These are phyloP conservation scores for Fusarium sterilihyphosum DNA, from an alignment of 2,329 filamentous ascomycete species.

Conservation along the genomic window DNA sequence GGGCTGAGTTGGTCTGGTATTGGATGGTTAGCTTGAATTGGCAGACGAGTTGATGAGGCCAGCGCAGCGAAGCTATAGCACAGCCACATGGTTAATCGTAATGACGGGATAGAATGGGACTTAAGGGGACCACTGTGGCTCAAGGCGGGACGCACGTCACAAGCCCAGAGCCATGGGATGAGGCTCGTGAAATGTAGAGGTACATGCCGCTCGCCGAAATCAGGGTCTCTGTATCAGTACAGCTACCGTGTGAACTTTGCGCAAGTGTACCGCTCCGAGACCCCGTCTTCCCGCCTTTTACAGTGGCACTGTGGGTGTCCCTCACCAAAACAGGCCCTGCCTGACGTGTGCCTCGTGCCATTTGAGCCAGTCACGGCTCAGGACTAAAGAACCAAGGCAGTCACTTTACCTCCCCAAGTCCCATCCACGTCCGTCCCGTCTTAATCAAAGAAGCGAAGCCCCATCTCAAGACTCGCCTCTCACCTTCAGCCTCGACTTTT, in stretches of 20 bases:
- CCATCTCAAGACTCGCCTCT: slow-evolving; percentile 37
- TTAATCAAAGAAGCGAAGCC: slow-evolving; percentile 36
- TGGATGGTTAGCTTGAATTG: slow-evolving; percentile 23
- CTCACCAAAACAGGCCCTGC: slow-evolving; percentile 35
- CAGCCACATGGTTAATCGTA: slow-evolving; percentile 38
- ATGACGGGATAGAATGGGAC: slow-evolving; percentile 14
- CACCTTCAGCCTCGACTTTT: slow-evolving; percentile 37
- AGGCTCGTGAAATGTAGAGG: slow-evolving; percentile 12
- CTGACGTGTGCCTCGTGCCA: slow-evolving; percentile 41
- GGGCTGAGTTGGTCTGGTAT: slow-evolving; percentile 27
- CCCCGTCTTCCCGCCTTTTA: slow-evolving; percentile 29
- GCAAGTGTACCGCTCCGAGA: slow-evolving; percentile 20
- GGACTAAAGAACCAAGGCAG: slow-evolving; percentile 35
- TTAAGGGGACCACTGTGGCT: slow-evolving; percentile 18
- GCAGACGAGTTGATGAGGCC: slow-evolving; percentile 41
- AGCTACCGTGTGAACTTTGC: not conserved
- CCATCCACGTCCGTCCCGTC: slow-evolving; percentile 28
- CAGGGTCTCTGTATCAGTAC: not conserved
- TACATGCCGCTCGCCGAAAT: not conserved
- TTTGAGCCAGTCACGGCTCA: slow-evolving; percentile 29
- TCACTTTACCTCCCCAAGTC: slow-evolving; percentile 28
- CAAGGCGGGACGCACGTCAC: slow-evolving; percentile 29
- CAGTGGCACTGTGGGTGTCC: slow-evolving; percentile 31
- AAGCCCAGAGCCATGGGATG: slow-evolving; percentile 14
- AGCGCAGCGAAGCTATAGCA: slow-evolving; percentile 45